A percentile compares a stretch with the other conserved stretches of the same genome.
phyloP scores from a whole-genome alignment of 495 filamentous ascomycete genomes.

The Hypoxylon lenormandii region DNA sequence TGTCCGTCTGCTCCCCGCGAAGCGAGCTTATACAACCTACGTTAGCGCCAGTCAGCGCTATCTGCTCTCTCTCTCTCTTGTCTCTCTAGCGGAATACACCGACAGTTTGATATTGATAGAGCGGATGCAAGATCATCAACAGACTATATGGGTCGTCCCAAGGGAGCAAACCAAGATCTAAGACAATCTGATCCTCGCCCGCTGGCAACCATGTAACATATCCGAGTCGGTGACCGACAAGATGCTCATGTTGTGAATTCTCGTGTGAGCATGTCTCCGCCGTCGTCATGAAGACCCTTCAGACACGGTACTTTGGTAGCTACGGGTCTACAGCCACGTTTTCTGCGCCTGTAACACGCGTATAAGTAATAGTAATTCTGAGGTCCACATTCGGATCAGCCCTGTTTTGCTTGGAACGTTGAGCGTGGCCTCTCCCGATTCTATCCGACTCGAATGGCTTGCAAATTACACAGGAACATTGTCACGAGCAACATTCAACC shows the following conservation, averaged over 20 bases:
- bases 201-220: constrained; percentile 21
- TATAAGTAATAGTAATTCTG: constrained; percentile 18
- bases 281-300: constrained; percentile 14
- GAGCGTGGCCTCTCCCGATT: constrained; percentile 30
- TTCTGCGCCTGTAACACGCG: constrained; percentile 17
- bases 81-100: constrained; percentile 38
- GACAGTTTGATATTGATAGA: constrained; percentile 44
- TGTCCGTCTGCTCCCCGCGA: constrained; percentile 43
- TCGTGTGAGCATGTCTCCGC: constrained; percentile 10
- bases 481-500: constrained; percentile 9
- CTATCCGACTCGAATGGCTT: constrained; percentile 33
- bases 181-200: constrained; percentile 40
- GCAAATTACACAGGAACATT: constrained; percentile 3
- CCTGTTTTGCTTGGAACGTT: constrained; percentile 17
- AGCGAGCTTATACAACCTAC: constrained; percentile 39
- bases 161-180: constrained; percentile 48
- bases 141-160: constrained; percentile 31
- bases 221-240: constrained; percentile 33
- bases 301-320: constrained; percentile 4
- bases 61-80: too few species aligned
- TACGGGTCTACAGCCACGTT: constrained; percentile 10
- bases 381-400: constrained; percentile 33
- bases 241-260: constrained; percentile 15
- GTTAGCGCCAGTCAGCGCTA: constrained; percentile 17
- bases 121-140: constrained; percentile 45